Conservation (phyloP, 192 early-diverging fungal species). For the Coemansia sp. region DNA sequence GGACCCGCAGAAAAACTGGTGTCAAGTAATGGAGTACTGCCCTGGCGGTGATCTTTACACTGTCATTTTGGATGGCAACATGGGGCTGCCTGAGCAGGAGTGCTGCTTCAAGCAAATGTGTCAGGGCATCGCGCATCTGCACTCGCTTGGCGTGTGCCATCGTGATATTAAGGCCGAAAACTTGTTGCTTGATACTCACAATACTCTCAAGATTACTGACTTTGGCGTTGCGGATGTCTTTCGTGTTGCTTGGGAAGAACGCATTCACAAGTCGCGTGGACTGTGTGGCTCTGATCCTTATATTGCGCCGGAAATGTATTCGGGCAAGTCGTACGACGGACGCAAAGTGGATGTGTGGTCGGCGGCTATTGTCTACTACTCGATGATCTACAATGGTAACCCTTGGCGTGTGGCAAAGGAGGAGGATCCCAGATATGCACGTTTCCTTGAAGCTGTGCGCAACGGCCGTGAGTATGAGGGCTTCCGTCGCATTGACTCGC, state of each 20-base stretch:
- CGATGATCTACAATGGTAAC: slow-evolving; percentile 69
- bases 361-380: slow-evolving; percentile 90
- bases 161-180: slow-evolving; percentile 86
- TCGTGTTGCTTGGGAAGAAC: slow-evolving; percentile 79
- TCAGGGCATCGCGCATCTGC: slow-evolving; percentile 84
- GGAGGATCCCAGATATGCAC: slow-evolving; percentile 64
- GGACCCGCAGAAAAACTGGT: slow-evolving; percentile 82
- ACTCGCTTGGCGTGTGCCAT: slow-evolving; percentile 94
- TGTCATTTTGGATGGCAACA: slow-evolving; percentile 68
- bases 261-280: slow-evolving; percentile 77
- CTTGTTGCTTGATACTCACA: slow-evolving; percentile 73
- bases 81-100: slow-evolving; percentile 78
- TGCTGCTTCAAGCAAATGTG: slow-evolving; percentile 95
- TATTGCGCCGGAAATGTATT: slow-evolving; percentile 90
- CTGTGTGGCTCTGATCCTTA: slow-evolving; percentile 94
- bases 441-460: slow-evolving; percentile 61
- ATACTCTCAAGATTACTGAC: slow-evolving; percentile 94
- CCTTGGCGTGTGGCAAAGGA: slow-evolving; percentile 62
- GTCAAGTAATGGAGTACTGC: slow-evolving; percentile 84
- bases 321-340: slow-evolving; percentile 79
- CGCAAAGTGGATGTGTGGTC: slow-evolving; percentile 92
- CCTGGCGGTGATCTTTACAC: slow-evolving; percentile 89
- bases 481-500: slow-evolving; percentile 68
- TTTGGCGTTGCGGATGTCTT: slow-evolving; percentile 98
- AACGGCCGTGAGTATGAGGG: slow-evolving; percentile 72